Percentiles rank a stretch among this genome's conserved stretches.
Conservation (phyloP, 768 basidiomycete genomes). For the Auriscalpium orientale region DNA sequence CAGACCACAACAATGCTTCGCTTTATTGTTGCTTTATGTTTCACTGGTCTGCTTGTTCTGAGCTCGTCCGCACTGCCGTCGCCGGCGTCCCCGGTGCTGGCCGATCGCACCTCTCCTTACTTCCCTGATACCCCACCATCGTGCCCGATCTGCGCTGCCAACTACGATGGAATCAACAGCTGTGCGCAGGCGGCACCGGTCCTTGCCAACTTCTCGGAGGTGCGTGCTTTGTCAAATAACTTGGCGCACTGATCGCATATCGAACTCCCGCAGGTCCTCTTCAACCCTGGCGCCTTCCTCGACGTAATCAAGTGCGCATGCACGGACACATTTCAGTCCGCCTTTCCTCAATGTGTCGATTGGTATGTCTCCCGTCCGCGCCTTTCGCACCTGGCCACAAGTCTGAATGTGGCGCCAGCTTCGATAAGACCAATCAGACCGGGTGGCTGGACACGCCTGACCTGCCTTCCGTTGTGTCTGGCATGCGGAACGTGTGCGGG, state of each 20-base stretch:
- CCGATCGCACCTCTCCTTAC: constrained; percentile 21
- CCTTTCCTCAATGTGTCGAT: constrained; percentile 60
- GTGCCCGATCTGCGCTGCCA: constrained; percentile 47
- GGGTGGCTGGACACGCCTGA: constrained; percentile 38
- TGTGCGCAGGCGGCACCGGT: constrained; percentile 53
- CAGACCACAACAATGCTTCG: no score
- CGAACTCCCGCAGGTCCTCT: constrained; percentile 38
- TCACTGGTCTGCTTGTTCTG: no score
- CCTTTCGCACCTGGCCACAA: background rate
- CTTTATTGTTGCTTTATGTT: no score
- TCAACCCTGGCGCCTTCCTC: constrained; percentile 57
- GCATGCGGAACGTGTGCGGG: constrained; percentile 46
- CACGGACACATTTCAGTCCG: constrained; percentile 36
- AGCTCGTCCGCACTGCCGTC: no score
- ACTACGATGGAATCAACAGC: constrained; percentile 45
- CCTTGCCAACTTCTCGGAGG: constrained; percentile 48
- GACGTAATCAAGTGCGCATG: constrained; percentile 60
- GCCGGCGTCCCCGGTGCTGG: no score
- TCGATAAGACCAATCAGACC: constrained; percentile 51
- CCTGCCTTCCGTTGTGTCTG: constrained; percentile 40
- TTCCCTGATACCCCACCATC: constrained; percentile 52
- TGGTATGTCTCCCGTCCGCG: constrained; percentile 33
- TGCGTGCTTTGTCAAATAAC: constrained; percentile 21
- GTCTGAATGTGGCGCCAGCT: constrained; percentile 27
- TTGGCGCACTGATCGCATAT: background rate